Evolutionary conservation across 345 rosid genomes (phyloP).

Genomic region (Lumnitzera littorea): DNA sequence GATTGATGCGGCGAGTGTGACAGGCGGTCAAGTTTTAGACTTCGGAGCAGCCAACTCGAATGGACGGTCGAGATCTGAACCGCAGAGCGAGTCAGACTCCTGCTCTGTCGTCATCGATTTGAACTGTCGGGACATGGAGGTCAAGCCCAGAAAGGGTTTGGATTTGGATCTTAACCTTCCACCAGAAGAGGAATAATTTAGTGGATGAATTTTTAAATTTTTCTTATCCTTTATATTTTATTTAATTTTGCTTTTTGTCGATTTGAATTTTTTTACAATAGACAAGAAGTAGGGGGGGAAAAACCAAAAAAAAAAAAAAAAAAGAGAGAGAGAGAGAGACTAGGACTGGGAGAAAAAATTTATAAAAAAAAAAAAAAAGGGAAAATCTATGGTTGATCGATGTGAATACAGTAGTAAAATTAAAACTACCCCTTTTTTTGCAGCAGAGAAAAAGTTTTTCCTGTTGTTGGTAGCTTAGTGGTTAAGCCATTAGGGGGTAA

Average conservation of each 20-base stretch:
- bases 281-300: conserved; percentile 21
- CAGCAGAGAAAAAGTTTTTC: too few relatives aligned
- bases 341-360: not conserved
- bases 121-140: conserved; percentile 16
- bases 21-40: conserved; percentile 28
- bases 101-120: conserved; percentile 34
- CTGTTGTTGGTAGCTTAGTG: conserved; percentile 3
- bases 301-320: conserved; percentile 27
- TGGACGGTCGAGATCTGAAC: conserved; percentile 15
- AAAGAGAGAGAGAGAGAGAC: too few relatives aligned
- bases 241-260: not conserved
- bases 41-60: conserved; percentile 2
- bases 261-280: conserved; percentile 3
- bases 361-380: conserved; percentile 12
- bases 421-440: too few relatives aligned
- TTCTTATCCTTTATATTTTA: not conserved
- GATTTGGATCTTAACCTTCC: conserved; percentile 69
- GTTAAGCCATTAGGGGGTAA: conserved; percentile 2
- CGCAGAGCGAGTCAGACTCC: conserved; percentile 56
- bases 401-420: conserved; percentile 22
- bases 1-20: conserved; percentile 16
- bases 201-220: too few relatives aligned
- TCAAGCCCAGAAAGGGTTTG: conserved; percentile 17
- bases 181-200: conserved; percentile 40
- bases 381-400: conserved; percentile 47